Base-by-base conservation (phyloP, 116 monocot species). In the Phalaenopsis hybrid region DNA sequence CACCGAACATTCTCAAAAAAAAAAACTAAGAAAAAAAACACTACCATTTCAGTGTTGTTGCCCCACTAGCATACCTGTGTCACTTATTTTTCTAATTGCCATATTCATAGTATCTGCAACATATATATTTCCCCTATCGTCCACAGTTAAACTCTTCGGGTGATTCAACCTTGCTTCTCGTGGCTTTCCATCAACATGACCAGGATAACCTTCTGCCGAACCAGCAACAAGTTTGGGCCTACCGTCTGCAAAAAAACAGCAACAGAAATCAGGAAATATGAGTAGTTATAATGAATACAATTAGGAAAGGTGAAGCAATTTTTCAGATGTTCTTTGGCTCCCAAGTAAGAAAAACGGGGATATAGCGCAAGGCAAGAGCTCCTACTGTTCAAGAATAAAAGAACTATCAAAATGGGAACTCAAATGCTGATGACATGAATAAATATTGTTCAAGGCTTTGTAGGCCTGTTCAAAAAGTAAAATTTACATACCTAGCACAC, bases 1-100 rank as follows among this genome's bases (percentile, higher is more conserved):
- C 63, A 63, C 23, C 20, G 1, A 5, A 23, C 25, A 21, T 21
- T 59, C n/a, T 6, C 8, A n/a, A 21, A 5, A 63, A 21, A 63
- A 63, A 63, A 59, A 59, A 37, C 2, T 2, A 3, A 37, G 3
- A 37, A 37, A 37, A 37, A 37, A 37, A 37, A 37, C 37, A 21
- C 25, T 63, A 63, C 3, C 6, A 37, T 37, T 37, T 72, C 13
- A 16, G 13, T 31, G 23, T 13, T n/a, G 37, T 15, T 52, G 41
- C 11, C 55, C 46, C 28, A n/a, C 59, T 16, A 21, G 21, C 61
- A 55, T 86, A 90, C 90, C 87, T 59, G 85, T 44, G 73, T 87
- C 90, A 50, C 87, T 90, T 83, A 90, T 85, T 82, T 90, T 90
- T 69, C 90, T 85, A 74, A 90, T 85, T 61, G 90, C 85, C 87